Percentiles rank a stretch among this genome's conserved stretches.
phyloP scores from a whole-genome alignment of 2,329 filamentous ascomycete species.

The Metarhizium rileyi region DNA sequence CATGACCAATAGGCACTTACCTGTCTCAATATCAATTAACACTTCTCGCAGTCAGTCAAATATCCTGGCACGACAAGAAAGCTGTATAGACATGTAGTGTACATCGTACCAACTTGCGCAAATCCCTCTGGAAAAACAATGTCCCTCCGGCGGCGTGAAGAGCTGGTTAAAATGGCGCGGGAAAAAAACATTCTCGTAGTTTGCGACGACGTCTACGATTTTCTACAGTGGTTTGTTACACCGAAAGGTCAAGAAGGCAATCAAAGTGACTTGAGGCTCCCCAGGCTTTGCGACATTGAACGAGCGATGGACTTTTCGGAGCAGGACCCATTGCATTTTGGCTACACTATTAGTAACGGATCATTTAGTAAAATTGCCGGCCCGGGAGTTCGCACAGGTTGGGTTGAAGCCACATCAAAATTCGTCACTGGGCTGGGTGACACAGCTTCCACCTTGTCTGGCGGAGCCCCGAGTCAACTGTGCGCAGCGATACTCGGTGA shows the following conservation, averaged over 20 bases:
- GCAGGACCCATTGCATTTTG: conserved; percentile 46
- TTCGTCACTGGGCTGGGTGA: conserved; percentile 42
- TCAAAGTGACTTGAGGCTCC: conserved; percentile 43
- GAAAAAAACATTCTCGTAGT: conserved; percentile 74
- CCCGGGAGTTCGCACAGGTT: conserved; percentile 78
- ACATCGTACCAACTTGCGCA: conserved; percentile 77
- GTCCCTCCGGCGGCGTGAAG: conserved; percentile 55
- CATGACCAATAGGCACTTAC: background rate
- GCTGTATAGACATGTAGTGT: conserved; percentile 79
- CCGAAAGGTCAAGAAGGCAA: conserved; percentile 12
- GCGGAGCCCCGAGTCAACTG: conserved; percentile 50
- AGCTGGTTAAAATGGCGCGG: conserved; percentile 67
- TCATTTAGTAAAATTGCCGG: conserved; percentile 83
- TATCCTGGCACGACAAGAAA: conserved; percentile 51
- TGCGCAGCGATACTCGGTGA: conserved; percentile 40
- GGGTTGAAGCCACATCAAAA: conserved; percentile 62
- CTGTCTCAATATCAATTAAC: too few relatives aligned
- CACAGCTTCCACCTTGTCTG: conserved; percentile 44
- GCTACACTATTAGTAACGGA: conserved; percentile 76
- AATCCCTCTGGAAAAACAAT: conserved; percentile 85
- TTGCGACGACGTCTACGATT: conserved; percentile 89
- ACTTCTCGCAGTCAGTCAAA: conserved; percentile 43
- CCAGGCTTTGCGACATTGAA: conserved; percentile 73
- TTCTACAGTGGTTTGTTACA: conserved; percentile 64
- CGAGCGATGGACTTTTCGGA: conserved; percentile 36